Percentiles rank a stretch among this genome's conserved stretches.
phyloP scores from a whole-genome alignment of 768 basidiomycete species.

The Kwoniella shandongensis region DNA sequence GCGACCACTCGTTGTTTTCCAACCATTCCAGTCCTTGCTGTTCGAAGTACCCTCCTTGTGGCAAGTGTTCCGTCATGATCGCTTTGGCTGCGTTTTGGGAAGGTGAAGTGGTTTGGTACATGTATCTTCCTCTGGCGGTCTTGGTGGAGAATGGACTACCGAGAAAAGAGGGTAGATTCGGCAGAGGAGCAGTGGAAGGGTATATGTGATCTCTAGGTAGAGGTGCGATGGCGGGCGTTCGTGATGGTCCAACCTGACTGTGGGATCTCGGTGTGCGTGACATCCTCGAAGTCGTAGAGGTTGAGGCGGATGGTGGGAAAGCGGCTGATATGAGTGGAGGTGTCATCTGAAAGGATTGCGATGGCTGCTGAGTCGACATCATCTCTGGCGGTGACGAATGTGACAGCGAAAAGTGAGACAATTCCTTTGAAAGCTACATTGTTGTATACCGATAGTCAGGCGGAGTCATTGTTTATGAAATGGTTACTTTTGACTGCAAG shows the following conservation, averaged over 20 bases:
- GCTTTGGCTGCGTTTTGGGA: constrained; percentile 8
- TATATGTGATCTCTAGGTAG: constrained; percentile 22
- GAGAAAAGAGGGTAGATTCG: constrained; percentile 37
- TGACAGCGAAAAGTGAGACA: constrained; percentile 43
- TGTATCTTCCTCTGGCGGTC: constrained; percentile 26
- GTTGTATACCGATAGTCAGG: neutral
- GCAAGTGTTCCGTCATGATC: constrained; percentile 11
- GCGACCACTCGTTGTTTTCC: constrained; percentile 29
- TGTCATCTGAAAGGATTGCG: neutral
- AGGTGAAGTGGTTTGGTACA: constrained; percentile 16
- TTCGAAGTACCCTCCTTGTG: constrained; percentile 11
- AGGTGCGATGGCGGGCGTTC: constrained; percentile 7
- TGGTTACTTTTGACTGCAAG: neutral
- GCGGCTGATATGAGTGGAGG: neutral
- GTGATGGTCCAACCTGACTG: constrained; percentile 1
- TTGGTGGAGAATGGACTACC: constrained; percentile 43
- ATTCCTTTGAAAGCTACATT: constrained; percentile 33
- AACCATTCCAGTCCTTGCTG: constrained; percentile 28
- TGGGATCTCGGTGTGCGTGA: constrained; percentile 14
- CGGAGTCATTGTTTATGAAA: neutral
- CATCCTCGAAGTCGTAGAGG: constrained; percentile 5
- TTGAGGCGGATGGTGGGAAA: neutral
- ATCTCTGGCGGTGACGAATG: constrained; percentile 20
- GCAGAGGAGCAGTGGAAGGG: constrained; percentile 42
- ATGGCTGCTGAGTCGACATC: neutral